Base-by-base conservation (phyloP, 495 filamentous ascomycete genomes). In the Aspergillus asperescens region DNA sequence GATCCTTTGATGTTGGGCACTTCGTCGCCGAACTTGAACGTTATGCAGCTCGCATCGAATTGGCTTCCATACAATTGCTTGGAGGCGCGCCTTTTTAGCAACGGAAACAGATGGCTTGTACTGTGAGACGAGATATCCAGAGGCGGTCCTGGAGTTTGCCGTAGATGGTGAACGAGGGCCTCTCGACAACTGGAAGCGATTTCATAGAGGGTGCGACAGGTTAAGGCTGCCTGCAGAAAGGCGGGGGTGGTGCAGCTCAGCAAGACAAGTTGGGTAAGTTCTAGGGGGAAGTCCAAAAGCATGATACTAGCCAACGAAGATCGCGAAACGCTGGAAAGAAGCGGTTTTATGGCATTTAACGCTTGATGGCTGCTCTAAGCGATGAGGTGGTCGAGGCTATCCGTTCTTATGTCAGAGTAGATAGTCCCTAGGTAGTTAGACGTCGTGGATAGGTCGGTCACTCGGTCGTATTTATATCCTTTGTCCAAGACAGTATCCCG, bases 101-200 rank as follows among this genome's bases (percentile, higher is more conserved):
- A n/a, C 5, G 23, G 20, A 37, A 73, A 71, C 0, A 76, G 58
- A 5, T 58, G 37, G 8, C 55, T 58, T 18, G 64, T 64, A 8
- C 48, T 22, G 5, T 61, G 24, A 34, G 39, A 43, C 2, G 61
- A 50, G 15, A 58, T 13, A 25, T 55, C 58, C 3, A 52, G 20
- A 9, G 38, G 44, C 4, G 41, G 16, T 0, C 73, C 71, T 5
- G 71, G 71, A 2, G 62, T 69, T n/a, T 62, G 50, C 25, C 40
- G 23, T n/a, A 76, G 49, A 37, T 72, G 73, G 38, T 65, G 55
- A 4, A 69, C 10, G 12, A 74, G 55, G 3, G 68, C 56, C 37
- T 69, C 60, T 9, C 69, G 64, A 31, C 86, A 94, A 62, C 81
- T 87, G 13, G 87, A 88, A 48, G 91, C 90, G 58, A 95, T 76